These are phyloP conservation scores for Metarhizium anisopliae DNA, from an alignment of 2,329 filamentous ascomycete species.

Conservation along the genomic window DNA sequence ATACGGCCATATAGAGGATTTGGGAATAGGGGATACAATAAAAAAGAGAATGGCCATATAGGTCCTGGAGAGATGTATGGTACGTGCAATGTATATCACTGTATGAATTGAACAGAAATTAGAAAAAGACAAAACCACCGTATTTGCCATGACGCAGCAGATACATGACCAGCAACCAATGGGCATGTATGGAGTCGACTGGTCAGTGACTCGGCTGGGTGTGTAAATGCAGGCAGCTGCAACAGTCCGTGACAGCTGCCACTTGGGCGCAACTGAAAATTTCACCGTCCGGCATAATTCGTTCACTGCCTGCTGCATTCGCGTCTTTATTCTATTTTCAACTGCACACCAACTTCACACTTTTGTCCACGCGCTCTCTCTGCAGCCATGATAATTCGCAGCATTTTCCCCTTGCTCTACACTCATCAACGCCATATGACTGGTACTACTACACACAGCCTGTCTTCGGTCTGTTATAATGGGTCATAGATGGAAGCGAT, in stretches of 20 bases:
- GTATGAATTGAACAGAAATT: slow-evolving; percentile 18
- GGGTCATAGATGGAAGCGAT: slow-evolving; percentile 9
- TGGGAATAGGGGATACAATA: slow-evolving; percentile 12
- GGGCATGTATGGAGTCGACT: neutral
- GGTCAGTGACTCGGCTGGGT: neutral
- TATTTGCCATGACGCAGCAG: neutral
- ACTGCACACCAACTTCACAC: neutral
- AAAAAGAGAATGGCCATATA: slow-evolving; percentile 1
- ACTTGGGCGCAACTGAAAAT: neutral
- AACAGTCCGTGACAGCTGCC: neutral
- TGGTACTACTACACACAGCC: neutral
- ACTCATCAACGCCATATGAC: neutral
- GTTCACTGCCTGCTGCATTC: neutral
- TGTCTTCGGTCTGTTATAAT: slow-evolving; percentile 6
- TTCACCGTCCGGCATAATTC: too few species aligned
- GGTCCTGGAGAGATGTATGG: neutral
- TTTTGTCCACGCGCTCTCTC: neutral
- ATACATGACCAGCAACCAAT: neutral
- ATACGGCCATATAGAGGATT: neutral
- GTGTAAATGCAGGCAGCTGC: neutral
- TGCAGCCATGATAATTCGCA: neutral
- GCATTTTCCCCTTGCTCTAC: neutral
- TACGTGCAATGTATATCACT: slow-evolving; percentile 29
- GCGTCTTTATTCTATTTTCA: neutral
- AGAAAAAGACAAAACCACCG: slow-evolving; percentile 2